phyloP scores from a whole-genome alignment of 371 early-diverging fungal species.

The Rhizomucor pusillus region DNA sequence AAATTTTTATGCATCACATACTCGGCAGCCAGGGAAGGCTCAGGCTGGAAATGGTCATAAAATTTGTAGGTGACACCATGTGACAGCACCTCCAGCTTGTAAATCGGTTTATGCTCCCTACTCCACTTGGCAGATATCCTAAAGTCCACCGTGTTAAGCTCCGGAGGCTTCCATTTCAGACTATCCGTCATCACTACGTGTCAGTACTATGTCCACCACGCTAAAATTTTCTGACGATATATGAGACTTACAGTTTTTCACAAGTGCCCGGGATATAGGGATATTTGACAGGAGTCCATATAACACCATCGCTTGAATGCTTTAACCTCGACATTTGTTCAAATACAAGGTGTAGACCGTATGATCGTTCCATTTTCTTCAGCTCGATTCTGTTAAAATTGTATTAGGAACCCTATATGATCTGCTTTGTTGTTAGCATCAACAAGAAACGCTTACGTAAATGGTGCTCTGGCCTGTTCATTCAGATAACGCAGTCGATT shows the following conservation, averaged over 20 bases:
- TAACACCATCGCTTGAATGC: constrained; percentile 86
- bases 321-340: constrained; percentile 65
- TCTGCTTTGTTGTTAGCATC: too few relatives aligned
- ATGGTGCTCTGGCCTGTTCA: constrained; percentile 54
- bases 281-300: constrained; percentile 81
- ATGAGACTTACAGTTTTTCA: constrained; percentile 53
- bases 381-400: constrained; percentile 44
- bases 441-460: constrained; percentile 50
- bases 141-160: constrained; percentile 85
- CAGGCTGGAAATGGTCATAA: constrained; percentile 68
- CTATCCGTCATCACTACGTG: constrained; percentile 49
- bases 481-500: constrained; percentile 29
- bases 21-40: constrained; percentile 49
- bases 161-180: constrained; percentile 91
- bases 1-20: constrained; percentile 24
- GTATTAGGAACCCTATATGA: neutral
- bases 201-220: too few relatives aligned
- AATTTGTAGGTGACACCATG: constrained; percentile 56
- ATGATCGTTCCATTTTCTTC: constrained; percentile 62
- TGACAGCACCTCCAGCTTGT: constrained; percentile 54
- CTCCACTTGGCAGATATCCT: constrained; percentile 56
- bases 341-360: constrained; percentile 55
- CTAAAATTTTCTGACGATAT: too few relatives aligned
- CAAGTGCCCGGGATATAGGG: constrained; percentile 73
- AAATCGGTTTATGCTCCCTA: constrained; percentile 66